Base-by-base conservation (phyloP, 2,329 filamentous ascomycete species). In the Colletotrichum lupini region DNA sequence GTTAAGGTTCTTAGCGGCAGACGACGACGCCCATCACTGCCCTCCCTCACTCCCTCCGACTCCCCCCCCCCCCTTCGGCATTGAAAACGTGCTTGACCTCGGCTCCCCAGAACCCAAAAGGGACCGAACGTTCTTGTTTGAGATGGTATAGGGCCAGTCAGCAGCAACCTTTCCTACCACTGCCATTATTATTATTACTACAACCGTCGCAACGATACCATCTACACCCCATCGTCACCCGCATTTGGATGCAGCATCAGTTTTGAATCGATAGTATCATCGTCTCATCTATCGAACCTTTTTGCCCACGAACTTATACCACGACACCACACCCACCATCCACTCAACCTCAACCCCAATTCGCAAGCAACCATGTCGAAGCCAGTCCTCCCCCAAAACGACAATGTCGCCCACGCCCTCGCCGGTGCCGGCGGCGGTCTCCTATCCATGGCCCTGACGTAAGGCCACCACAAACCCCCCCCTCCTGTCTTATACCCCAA, bases 331-430 rank as follows among this genome's bases (percentile, higher is more conserved):
- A 68, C 35, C 49, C 52, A 55, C 56, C 30, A 52, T 30, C 22
- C 46, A 64, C 28, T 32, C 56, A 55, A 56, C 24, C 46, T 30
- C 22, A 5, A 30, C 19, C 22, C 22, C 46, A 42, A n/a, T 11
- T 37, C 30, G 4, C 37, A 65, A 49, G 62, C 58, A 62, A 64
- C 49, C 59, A 81, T 82, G 80, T 87, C 87, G 68, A 92, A 92
- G 77, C 87, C 92, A 58, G 89, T 91, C 59, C 86, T 93, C 58
- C 94, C 95, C 75, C 95, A 97, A 80, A 97, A 95, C 81, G 96
- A 98, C 88, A 98, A 98, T 87, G 95, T 98, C 81, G 95, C 96
- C 70, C 96, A 98, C 85, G 96, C 96, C 74, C 90, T 98, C 72
- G 94, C 95, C 69, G 96, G 96, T 77, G 94, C 95, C 63, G 97